Base-by-base conservation (phyloP, 768 basidiomycete species). In the Bullera alba region DNA sequence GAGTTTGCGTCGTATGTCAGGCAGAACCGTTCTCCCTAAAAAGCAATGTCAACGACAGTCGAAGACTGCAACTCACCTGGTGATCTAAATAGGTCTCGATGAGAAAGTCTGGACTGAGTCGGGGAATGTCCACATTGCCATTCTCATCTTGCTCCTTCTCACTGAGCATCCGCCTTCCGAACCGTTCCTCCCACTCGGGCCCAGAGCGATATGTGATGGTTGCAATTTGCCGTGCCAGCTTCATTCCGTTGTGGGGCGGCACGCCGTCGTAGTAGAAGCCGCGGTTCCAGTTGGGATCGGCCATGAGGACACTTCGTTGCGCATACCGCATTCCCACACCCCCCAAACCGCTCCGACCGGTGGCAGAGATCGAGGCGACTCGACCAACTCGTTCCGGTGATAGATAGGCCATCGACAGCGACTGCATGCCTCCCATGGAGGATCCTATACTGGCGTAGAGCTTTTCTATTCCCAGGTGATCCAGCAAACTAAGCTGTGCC, bases 1-100 rank as follows among this genome's bases (percentile, higher is more conserved):
- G 92, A 96, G 75, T 97, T 99, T 51, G 95, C 93, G 70, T 99
- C 95, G 72, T 97, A 99, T 70, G 95, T 97, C 50, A 99, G 77
- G 72, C 95, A 97, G 75, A 97, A 99, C 63, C 89, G 82, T 74
- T 95, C 91, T 45, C 91, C 92, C 82, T 89, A 78, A 32, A 27
- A 36, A n/a, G n/a, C n/a, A 28, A 17, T 34, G 17, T 16, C 17
- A 27, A 27, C 42, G 45, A 46, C 15, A 35, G 7, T 16, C n/a
- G 16, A 14, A 25, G 4, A 30, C 22, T 21, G 12, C 5, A 15
- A 53, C 75, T 49, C 58, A 76, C 81, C 72, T 85, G 84, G 73
- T 96, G 90, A 70, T 99, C 95, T 42, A 99, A 83, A 70, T 99
- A 99, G 0, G 95, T 95, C 74, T 99, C 95, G 61, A 99, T 97